Base-by-base conservation (phyloP, 2,329 filamentous ascomycete species). In the Epichloe elymi region DNA sequence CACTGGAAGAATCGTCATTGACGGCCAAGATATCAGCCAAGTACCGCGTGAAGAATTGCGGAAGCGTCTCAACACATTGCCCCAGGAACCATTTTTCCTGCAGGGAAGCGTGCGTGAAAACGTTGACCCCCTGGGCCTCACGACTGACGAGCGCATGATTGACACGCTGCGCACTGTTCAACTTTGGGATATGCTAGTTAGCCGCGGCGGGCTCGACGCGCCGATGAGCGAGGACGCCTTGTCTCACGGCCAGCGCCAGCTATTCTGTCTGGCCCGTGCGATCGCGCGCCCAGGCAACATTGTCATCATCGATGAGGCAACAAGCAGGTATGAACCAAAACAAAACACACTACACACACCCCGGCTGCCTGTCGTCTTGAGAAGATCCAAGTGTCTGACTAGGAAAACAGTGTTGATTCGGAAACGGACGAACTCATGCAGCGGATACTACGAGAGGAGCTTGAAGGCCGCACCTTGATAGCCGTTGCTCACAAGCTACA, bases 31-130 rank as follows among this genome's bases (percentile, higher is more conserved):
- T 42, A 55, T 65, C 10, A 53, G 57, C 2, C 56, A 45, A 0
- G 37, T 65, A 1, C 54, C 57, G 0, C 56, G 60, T 5, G 51
- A 60, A 6, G 50, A 53, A 5, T 44, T 67, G 1, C 58, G 64
- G 0, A 47, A 55, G 0, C 52, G 60, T 1, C 60, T 79, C 6
- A 69, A 70, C 33, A 67, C 67, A 1, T 60, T 78, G 1, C 70
- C 76, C 0, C 76, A 80, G 61, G 74, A 79, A 44, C 66, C 73
- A 0, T 70, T 76, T 52, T 68, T 76, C 19, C 60, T 79, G 4
- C 67, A 67, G 1, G 74, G 72, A 1, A 73, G 63, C 0, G 61
- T 80, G 3, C 69, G 74, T 0, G 60, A 65, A 3, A 80, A 80
- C 46, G 61, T 75, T 2, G 74, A 78, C 53, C 74, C 74, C 0